These are phyloP conservation scores for Santalum album DNA, from an alignment of 164 flowering plant genomes.

Conservation along the genomic window DNA sequence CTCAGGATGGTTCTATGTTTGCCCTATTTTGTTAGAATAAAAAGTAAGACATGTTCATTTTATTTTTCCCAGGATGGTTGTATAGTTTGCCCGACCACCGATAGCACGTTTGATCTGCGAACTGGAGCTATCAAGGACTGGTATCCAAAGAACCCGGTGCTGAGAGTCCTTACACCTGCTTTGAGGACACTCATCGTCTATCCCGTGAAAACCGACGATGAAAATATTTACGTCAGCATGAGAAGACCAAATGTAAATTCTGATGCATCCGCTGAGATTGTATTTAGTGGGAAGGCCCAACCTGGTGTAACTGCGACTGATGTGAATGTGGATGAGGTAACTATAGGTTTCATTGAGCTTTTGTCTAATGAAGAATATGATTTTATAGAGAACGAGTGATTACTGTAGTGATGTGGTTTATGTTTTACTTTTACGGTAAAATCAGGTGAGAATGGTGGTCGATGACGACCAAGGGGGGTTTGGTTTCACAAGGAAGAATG, in stretches of 20 bases:
- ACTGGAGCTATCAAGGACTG: constrained; percentile 78
- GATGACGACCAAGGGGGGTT: constrained; percentile 70
- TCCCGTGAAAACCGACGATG: constrained; percentile 72
- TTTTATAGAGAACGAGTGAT: too few species aligned
- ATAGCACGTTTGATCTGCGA: constrained; percentile 80
- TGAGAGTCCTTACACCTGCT: constrained; percentile 82
- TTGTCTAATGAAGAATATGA: too few species aligned
- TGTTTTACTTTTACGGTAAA: neutral
- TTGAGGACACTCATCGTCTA: constrained; percentile 60
- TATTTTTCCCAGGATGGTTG: constrained; percentile 67
- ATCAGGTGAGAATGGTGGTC: constrained; percentile 85
- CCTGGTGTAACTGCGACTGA: constrained; percentile 82
- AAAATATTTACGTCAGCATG: constrained; percentile 74
- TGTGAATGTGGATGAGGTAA: constrained; percentile 93
- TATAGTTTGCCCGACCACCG: constrained; percentile 88
- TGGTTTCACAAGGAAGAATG: constrained; percentile 71
- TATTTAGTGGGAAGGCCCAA: constrained; percentile 88
- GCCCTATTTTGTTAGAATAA: constrained; percentile 30
- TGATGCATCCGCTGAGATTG: constrained; percentile 75
- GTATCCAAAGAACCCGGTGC: constrained; percentile 91
- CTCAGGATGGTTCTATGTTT: constrained; percentile 89
- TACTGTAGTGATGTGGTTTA: too few species aligned
- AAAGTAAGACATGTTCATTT: too few species aligned
- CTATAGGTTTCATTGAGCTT: too few species aligned
- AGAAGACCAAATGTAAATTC: constrained; percentile 16